These are phyloP conservation scores for Ascobolus immersus DNA, from an alignment of 495 filamentous ascomycete genomes.

Conservation along the genomic window DNA sequence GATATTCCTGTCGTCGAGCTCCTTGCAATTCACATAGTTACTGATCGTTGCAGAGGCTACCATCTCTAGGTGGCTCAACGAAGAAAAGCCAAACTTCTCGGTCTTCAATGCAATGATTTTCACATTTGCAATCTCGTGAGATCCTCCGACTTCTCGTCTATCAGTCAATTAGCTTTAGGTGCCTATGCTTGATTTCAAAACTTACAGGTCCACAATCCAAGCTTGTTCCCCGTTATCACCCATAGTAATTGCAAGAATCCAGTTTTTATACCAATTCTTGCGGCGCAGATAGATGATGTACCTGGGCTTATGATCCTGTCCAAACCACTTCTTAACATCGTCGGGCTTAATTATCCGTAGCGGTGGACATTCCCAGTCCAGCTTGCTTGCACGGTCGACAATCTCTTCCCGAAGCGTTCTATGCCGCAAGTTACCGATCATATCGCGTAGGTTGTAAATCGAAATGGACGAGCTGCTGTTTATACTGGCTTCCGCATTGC, in stretches of 20 bases:
- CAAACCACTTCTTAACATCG: constrained; percentile 33
- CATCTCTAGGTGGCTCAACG: constrained; percentile 17
- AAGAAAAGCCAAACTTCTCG: constrained; percentile 12
- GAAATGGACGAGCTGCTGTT: constrained; percentile 19
- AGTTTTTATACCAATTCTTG: constrained; percentile 33
- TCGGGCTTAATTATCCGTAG: constrained; percentile 28
- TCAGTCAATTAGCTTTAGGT: constrained; percentile 6
- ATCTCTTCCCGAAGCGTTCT: constrained; percentile 38
- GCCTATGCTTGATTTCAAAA: constrained; percentile 5
- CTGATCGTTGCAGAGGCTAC: constrained; percentile 20
- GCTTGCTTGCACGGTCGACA: constrained; percentile 28
- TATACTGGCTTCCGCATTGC: constrained; percentile 24
- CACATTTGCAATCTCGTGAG: no score
- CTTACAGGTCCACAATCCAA: constrained; percentile 43
- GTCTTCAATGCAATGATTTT: no score
- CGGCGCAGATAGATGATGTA: constrained; percentile 39
- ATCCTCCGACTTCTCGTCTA: constrained; percentile 14
- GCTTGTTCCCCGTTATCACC: constrained; percentile 50
- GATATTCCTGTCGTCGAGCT: constrained; percentile 11
- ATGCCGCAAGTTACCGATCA: constrained; percentile 23
- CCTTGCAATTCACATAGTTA: constrained; percentile 14
- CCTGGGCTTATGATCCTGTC: constrained; percentile 30
- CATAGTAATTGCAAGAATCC: constrained; percentile 41
- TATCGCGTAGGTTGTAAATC: constrained; percentile 13
- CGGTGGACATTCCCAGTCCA: constrained; percentile 34